Evolutionary conservation across 768 basidiomycete species (phyloP).

Genomic region (Sistotremastrum niveocremeum): DNA sequence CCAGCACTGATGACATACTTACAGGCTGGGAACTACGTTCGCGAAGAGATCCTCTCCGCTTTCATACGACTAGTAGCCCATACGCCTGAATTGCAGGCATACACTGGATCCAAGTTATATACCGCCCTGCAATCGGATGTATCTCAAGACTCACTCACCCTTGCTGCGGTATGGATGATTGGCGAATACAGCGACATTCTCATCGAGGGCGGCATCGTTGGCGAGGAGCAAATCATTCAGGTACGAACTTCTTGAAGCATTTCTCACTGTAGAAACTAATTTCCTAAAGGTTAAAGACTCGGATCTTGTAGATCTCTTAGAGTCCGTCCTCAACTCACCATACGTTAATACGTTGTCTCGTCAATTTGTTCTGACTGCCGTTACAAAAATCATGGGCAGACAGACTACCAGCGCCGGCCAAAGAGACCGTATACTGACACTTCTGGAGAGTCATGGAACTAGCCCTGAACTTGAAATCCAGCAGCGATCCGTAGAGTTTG

Average conservation of each 20-base stretch:
- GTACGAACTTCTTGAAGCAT: conserved; percentile 26
- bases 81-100: conserved; percentile 91
- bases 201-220: conserved; percentile 71
- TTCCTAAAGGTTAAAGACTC: conserved; percentile 53
- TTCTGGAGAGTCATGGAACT: conserved; percentile 71
- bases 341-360: conserved; percentile 85
- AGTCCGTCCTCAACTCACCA: conserved; percentile 83
- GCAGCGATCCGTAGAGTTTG: conserved; percentile 92
- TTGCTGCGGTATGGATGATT: conserved; percentile 89
- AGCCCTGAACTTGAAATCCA: conserved; percentile 91
- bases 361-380: conserved; percentile 80
- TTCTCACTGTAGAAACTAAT: not conserved
- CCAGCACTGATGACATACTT: not conserved
- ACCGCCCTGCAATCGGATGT: conserved; percentile 79
- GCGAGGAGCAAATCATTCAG: conserved; percentile 56
- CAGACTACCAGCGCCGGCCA: conserved; percentile 49
- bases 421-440: conserved; percentile 64
- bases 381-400: conserved; percentile 84
- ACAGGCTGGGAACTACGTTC: conserved; percentile 94
- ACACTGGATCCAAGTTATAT: conserved; percentile 87
- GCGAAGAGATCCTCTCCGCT: conserved; percentile 88
- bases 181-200: conserved; percentile 93
- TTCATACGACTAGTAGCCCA: conserved; percentile 95
- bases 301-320: conserved; percentile 74
- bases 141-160: conserved; percentile 90